Conservation (phyloP, 352 stramenopile genomes). For the Pseudoperonospora humuli region DNA sequence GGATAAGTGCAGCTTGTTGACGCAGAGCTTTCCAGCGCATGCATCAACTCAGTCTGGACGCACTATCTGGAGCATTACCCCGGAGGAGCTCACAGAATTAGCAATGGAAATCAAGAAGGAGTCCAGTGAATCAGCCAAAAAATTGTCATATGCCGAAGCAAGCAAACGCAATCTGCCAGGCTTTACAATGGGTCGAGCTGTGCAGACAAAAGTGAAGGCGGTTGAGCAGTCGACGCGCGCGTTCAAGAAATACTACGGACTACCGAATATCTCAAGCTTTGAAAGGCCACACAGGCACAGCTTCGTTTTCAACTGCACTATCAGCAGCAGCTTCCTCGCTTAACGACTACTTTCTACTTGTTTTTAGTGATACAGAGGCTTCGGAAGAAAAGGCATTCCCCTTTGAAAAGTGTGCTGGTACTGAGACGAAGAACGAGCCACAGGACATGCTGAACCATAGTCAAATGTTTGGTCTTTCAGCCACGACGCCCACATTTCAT, state of each 20-base stretch:
- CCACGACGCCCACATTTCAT: slow-evolving; percentile 34
- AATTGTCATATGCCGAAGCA: slow-evolving; percentile 18
- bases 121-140: not conserved
- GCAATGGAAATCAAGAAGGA: slow-evolving; percentile 6
- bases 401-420: not conserved
- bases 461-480: slow-evolving; percentile 30
- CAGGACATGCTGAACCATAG: slow-evolving; percentile 6
- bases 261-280: slow-evolving; percentile 15
- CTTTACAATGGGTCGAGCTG: not conserved
- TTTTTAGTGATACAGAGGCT: not conserved
- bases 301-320: not conserved
- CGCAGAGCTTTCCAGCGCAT: not conserved
- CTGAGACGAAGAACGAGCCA: slow-evolving; percentile 1
- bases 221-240: not conserved
- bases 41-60: slow-evolving; percentile 1
- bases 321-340: not conserved
- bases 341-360: not conserved
- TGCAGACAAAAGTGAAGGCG: not conserved
- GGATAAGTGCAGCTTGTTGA: not conserved
- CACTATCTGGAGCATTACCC: slow-evolving; percentile 32
- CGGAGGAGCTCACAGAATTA: slow-evolving; percentile 23
- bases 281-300: not conserved
- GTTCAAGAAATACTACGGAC: slow-evolving; percentile 29
- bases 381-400: slow-evolving; percentile 7
- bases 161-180: slow-evolving; percentile 14